Evolutionary conservation across 169 alveolate genomes (phyloP).

Genomic region (Amoebophrya sp.): DNA sequence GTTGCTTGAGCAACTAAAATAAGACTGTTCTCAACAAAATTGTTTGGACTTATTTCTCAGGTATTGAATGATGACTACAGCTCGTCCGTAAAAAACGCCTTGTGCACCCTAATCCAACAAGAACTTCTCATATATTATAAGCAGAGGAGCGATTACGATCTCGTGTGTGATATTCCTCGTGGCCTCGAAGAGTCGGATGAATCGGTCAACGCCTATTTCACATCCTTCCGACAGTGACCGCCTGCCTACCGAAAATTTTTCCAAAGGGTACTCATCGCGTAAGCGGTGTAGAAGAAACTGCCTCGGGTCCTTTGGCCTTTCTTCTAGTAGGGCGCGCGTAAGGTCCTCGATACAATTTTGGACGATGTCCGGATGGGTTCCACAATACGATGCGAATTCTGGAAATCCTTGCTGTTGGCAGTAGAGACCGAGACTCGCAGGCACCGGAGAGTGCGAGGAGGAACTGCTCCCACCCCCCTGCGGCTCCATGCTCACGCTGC

Average conservation of each 20-base stretch:
- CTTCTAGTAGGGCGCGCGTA: not conserved
- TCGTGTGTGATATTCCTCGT: not conserved
- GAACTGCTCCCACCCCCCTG: too few species aligned
- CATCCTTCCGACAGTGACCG: not conserved
- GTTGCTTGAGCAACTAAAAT: too few species aligned
- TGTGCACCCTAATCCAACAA: too few species aligned
- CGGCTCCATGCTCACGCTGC: too few species aligned
- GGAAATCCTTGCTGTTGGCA: not conserved
- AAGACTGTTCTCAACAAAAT: too few species aligned
- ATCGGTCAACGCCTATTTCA: constrained; percentile 9
- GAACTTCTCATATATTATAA: too few species aligned
- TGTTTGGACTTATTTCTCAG: too few species aligned
- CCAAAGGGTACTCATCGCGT: not conserved
- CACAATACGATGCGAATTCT: not conserved
- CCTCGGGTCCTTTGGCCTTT: not conserved
- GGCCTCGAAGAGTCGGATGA: constrained; percentile 4
- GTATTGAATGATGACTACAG: too few species aligned
- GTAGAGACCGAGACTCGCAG: not conserved
- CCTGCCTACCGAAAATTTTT: not conserved
- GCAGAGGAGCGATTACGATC: not conserved
- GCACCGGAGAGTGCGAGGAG: not conserved
- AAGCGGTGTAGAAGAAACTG: not conserved
- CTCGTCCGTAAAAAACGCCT: too few species aligned
- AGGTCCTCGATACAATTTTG: not conserved
- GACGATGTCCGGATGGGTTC: not conserved